These are phyloP conservation scores for Exserohilum turcica DNA, from an alignment of 2,329 filamentous ascomycete species.

Conservation along the genomic window DNA sequence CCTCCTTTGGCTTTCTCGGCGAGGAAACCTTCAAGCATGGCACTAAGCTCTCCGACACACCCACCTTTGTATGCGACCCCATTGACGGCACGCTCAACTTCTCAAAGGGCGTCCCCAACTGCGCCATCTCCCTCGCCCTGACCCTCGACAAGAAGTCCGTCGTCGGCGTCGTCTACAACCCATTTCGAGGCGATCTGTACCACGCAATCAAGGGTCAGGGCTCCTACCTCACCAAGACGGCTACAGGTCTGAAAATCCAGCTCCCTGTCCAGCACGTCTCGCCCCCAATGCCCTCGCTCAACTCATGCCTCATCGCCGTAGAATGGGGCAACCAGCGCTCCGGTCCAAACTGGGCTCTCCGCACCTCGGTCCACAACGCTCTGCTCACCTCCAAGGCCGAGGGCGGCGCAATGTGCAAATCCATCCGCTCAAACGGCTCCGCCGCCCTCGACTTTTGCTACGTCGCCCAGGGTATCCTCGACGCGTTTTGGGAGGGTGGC, in stretches of 20 bases:
- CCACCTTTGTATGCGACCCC: constrained; percentile 47
- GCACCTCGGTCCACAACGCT: constrained; percentile 33
- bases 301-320: constrained; percentile 41
- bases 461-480: constrained; percentile 43
- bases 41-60: constrained; percentile 35
- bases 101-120: constrained; percentile 46
- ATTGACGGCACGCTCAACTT: constrained; percentile 50
- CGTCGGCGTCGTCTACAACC: constrained; percentile 45
- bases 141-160: constrained; percentile 41
- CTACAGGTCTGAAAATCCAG: constrained; percentile 26
- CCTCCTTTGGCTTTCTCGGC: constrained; percentile 50
- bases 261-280: constrained; percentile 39
- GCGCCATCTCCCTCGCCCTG: constrained; percentile 42
- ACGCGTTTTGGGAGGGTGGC: constrained; percentile 47
- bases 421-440: constrained; percentile 42
- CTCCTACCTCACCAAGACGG: constrained; percentile 32
- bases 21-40: constrained; percentile 44
- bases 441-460: constrained; percentile 49
- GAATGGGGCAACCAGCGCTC: constrained; percentile 48
- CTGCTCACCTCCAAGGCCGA: constrained; percentile 35
- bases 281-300: constrained; percentile 33
- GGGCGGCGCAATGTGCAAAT: constrained; percentile 44
- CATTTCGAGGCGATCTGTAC: constrained; percentile 44
- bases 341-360: constrained; percentile 46
- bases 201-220: constrained; percentile 42